A percentile compares a stretch with the other conserved stretches of the same genome.
Conservation (phyloP, 225 moss, liverwort and hornwort species). For the Climacium dendroides region DNA sequence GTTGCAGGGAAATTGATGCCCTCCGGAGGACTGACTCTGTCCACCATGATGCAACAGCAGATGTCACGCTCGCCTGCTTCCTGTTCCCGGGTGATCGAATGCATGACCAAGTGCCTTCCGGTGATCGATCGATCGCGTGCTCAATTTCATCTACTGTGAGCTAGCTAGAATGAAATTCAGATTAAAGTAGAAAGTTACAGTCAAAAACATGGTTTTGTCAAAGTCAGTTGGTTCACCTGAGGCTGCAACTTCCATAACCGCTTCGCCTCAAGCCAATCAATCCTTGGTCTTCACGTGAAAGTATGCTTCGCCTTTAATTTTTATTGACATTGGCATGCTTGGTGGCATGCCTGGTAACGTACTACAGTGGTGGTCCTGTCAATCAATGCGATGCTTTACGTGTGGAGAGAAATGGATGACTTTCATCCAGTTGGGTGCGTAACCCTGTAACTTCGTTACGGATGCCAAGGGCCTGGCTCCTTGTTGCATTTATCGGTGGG, state of each 20-base stretch:
- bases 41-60: neutral
- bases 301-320: neutral
- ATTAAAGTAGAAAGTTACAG: neutral
- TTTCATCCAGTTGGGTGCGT: neutral
- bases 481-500: accelerated
- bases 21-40: neutral
- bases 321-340: neutral
- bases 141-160: neutral
- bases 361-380: neutral
- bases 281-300: neutral
- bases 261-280: neutral
- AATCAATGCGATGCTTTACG: neutral
- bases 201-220: neutral
- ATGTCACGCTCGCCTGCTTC: neutral
- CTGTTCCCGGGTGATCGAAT: neutral
- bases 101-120: too few relatives aligned
- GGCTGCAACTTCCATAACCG: neutral
- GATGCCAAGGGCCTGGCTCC: neutral
- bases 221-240: neutral
- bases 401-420: neutral
- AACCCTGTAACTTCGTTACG: neutral
- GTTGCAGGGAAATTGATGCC: neutral
- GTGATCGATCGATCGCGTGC: neutral
- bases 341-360: neutral
- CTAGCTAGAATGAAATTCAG: too few relatives aligned